A percentile compares a stretch with the other conserved stretches of the same genome.
Evolutionary conservation across 768 basidiomycete genomes (phyloP).

Genomic region (Rubroboletus satanas): DNA sequence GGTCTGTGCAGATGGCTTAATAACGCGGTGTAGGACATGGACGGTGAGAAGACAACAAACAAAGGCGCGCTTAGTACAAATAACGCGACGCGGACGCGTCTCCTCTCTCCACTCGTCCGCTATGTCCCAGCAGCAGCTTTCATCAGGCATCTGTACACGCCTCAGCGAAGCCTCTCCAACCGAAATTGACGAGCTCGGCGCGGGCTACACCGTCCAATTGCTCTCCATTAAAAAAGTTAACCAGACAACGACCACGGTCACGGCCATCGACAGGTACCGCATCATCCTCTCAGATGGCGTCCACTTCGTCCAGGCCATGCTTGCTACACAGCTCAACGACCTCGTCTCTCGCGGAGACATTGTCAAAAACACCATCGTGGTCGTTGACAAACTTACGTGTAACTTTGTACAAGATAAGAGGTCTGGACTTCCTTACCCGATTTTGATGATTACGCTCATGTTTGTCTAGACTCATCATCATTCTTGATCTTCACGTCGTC

Average conservation of each 20-base stretch:
- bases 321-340: constrained; percentile 85
- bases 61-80: constrained; percentile 2
- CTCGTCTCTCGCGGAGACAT: constrained; percentile 64
- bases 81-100: constrained; percentile 15
- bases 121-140: constrained; percentile 47
- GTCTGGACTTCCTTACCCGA: constrained; percentile 34
- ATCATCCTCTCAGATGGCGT: constrained; percentile 89
- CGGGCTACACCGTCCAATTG: constrained; percentile 63
- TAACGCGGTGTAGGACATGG: constrained; percentile 24
- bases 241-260: constrained; percentile 26
- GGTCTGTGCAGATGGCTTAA: constrained; percentile 28
- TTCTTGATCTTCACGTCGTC: constrained; percentile 63
- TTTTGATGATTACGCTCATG: constrained; percentile 1
- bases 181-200: constrained; percentile 29
- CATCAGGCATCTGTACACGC: constrained; percentile 51
- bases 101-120: constrained; percentile 9
- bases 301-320: constrained; percentile 88
- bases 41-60: constrained; percentile 5
- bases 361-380: constrained; percentile 61
- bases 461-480: constrained; percentile 66
- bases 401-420: constrained; percentile 82
- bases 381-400: constrained; percentile 71
- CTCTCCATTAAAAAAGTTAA: constrained; percentile 80
- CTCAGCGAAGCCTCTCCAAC: constrained; percentile 40
- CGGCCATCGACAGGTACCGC: constrained; percentile 56